Conservation (phyloP, 257 asterid genomes). For the Echium plantagineum region DNA sequence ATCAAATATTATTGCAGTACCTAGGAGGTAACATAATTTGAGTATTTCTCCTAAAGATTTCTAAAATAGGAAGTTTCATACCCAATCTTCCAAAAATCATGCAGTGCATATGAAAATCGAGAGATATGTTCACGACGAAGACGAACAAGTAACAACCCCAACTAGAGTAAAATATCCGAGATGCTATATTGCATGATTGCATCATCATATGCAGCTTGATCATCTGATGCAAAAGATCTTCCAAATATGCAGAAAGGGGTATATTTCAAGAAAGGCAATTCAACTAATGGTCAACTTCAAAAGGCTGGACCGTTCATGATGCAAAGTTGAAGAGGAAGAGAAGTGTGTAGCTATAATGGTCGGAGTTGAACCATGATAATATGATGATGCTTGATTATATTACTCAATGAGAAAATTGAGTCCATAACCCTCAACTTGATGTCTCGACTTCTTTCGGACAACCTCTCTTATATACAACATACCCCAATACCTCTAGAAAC, state of each 20-base stretch:
- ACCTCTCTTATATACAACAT: no score
- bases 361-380: constrained; percentile 18
- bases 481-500: no score
- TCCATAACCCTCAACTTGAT: no score
- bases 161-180: constrained; percentile 55
- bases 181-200: constrained; percentile 64
- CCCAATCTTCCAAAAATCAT: constrained; percentile 22
- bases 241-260: constrained; percentile 37
- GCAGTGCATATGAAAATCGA: constrained; percentile 26
- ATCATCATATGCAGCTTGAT: constrained; percentile 9
- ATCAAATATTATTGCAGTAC: neutral
- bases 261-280: constrained; percentile 62
- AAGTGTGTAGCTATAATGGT: constrained; percentile 37
- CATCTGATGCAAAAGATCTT: constrained; percentile 17
- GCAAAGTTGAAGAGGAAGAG: constrained; percentile 79
- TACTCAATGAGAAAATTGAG: no score
- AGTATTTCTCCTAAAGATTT: no score
- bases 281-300: constrained; percentile 55
- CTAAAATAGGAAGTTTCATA: constrained; percentile 41
- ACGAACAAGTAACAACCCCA: constrained; percentile 24
- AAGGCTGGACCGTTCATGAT: constrained; percentile 45
- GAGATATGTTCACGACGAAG: constrained; percentile 10
- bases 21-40: no score
- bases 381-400: no score
- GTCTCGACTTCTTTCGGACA: no score